Evolutionary conservation across 2,329 filamentous ascomycete species (phyloP).

Genomic region (Fusarium sarcochroum): DNA sequence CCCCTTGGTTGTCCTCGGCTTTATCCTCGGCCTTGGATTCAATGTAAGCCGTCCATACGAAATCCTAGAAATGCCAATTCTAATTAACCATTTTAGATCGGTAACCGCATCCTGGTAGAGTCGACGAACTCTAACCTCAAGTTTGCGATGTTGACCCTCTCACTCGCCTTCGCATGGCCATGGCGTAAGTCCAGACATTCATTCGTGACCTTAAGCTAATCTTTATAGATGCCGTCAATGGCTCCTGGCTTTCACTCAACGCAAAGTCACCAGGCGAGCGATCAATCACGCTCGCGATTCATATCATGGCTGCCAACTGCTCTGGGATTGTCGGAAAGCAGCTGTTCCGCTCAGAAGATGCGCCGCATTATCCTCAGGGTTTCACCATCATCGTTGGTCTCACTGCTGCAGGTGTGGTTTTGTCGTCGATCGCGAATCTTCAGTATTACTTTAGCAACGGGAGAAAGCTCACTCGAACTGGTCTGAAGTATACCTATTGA

Average conservation of each 20-base stretch:
- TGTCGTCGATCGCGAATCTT: slow-evolving; percentile 31
- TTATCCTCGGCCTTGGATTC: slow-evolving; percentile 28
- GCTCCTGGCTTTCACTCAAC: slow-evolving; percentile 48
- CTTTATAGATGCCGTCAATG: slow-evolving; percentile 40
- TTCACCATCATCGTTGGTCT: slow-evolving; percentile 44
- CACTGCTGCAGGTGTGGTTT: slow-evolving; percentile 14
- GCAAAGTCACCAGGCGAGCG: slow-evolving; percentile 46
- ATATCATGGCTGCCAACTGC: slow-evolving; percentile 50
- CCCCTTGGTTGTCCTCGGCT: slow-evolving; percentile 37
- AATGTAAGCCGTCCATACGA: background rate
- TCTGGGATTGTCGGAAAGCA: slow-evolving; percentile 47
- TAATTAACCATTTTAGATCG: slow-evolving; percentile 36
- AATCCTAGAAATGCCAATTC: background rate
- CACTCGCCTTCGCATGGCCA: slow-evolving; percentile 46
- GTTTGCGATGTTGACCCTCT: slow-evolving; percentile 49
- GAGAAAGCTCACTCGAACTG: slow-evolving; percentile 18
- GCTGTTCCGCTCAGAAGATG: slow-evolving; percentile 47
- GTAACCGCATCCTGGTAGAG: slow-evolving; percentile 47
- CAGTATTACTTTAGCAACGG: slow-evolving; percentile 36
- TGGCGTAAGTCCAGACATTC: slow-evolving; percentile 48
- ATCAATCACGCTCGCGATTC: slow-evolving; percentile 48
- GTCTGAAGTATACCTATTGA: slow-evolving; percentile 20
- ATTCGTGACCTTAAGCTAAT: background rate
- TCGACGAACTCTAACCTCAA: slow-evolving; percentile 45
- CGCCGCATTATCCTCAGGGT: slow-evolving; percentile 42